phyloP scores from a whole-genome alignment of 1,139 yeast genomes.

The Sugiyamaella japonica region DNA sequence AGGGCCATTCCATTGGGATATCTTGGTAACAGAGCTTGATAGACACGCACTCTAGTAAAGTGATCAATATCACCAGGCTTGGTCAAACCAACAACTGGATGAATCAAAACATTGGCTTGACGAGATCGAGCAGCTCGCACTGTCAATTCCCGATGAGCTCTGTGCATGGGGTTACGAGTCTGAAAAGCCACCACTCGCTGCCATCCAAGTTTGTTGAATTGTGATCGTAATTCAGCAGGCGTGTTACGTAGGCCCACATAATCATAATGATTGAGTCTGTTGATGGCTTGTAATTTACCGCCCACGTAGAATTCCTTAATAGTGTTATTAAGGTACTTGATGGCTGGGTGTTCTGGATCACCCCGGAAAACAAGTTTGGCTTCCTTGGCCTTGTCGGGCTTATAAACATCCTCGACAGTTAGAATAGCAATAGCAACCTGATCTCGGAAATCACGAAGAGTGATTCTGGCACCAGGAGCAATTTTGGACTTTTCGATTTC shows the following conservation, averaged over 20 bases:
- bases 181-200: conserved; percentile 93
- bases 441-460: conserved; percentile 80
- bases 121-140: conserved; percentile 88
- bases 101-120: conserved; percentile 79
- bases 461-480: conserved; percentile 61
- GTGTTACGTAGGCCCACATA: conserved; percentile 85
- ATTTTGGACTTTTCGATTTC: conserved; percentile 49
- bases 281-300: conserved; percentile 81
- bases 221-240: conserved; percentile 85
- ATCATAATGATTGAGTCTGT: conserved; percentile 86
- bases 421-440: conserved; percentile 77
- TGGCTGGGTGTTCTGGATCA: conserved; percentile 96
- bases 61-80: conserved; percentile 98
- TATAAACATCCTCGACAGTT: conserved; percentile 74
- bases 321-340: conserved; percentile 65
- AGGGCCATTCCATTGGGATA: conserved; percentile 94
- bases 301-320: conserved; percentile 88
- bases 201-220: conserved; percentile 82
- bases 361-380: conserved; percentile 91
- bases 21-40: conserved; percentile 85
- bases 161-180: conserved; percentile 97
- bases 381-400: conserved; percentile 76
- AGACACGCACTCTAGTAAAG: conserved; percentile 94
- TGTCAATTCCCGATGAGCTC: conserved; percentile 95
- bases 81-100: conserved; percentile 95